Base-by-base conservation (phyloP, 768 basidiomycete genomes). In the Lepiota brunneoincarnata region DNA sequence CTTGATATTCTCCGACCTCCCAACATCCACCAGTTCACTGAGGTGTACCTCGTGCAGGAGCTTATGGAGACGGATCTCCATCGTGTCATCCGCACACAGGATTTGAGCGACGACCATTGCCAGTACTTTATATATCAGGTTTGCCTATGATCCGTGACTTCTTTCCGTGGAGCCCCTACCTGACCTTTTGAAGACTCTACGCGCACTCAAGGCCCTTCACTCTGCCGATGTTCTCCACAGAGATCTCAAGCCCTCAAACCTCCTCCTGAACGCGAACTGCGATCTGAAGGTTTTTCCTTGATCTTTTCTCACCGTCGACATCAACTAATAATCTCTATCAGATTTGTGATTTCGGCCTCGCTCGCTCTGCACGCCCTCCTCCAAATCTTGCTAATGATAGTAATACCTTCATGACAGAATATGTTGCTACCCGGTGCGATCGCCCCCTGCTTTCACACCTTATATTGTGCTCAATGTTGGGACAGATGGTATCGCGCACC, bases 21-120 rank as follows among this genome's bases (percentile, higher is more conserved):
- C 35, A 79, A 75, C 58, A 74, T 93, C 57, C 80, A 89, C 48
- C 72, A 78, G 31, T 96, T 98, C 73, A 88, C 77, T 54, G 96
- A 98, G 67, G 95, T 95, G n/a, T 76, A 76, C 57, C 69, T 78
- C 46, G 73, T 92, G 54, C 91, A 93, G 72, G 94, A 96, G 65
- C 74, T 94, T 62, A 93, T 94, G 87, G 93, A 95, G 68, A 96
- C 93, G 7, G 94, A 95, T 72, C 87, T 98, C 84, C 95, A 98
- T 67, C 89, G 96, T 15, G 95, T 97, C 38, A 96, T 98, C 66
- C 81, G 93, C 49, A 95, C 93, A 20, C 94, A 97, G 66, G 90
- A 95, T 68, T 81, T 98, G 6, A 93, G 90, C 21, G 94, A 98
- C 65, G 95, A 98, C 71, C 95, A 97, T 67, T 91, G 87, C 10